A percentile compares a stretch with the other conserved stretches of the same genome.
phyloP scores from a whole-genome alignment of 2,329 filamentous ascomycete species.

The Xylariaceae sp. region DNA sequence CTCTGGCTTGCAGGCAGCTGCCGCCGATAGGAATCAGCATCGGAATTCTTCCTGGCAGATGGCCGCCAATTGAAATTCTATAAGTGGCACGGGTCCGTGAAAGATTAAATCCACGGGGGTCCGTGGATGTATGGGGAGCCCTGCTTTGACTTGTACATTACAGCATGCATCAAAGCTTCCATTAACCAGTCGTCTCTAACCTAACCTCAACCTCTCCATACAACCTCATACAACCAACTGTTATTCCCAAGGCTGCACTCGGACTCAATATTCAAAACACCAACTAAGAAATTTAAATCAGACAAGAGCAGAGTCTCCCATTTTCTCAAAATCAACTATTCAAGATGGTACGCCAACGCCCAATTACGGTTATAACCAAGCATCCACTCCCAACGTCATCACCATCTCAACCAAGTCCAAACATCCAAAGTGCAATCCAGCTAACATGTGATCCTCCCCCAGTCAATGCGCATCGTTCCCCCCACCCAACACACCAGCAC shows the following conservation, averaged over 20 bases:
- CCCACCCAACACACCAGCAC: conserved; percentile 58
- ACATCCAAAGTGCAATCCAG: conserved; percentile 7
- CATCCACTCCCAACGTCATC: not conserved
- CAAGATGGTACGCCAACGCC: conserved; percentile 46
- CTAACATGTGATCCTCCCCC: conserved; percentile 17
- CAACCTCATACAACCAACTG: not conserved
- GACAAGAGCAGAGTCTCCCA: not conserved
- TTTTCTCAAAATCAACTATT: conserved; percentile 21
- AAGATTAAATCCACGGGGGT: too few relatives aligned
- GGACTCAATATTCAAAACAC: not conserved
- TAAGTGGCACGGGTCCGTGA: too few relatives aligned
- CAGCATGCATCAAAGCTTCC: conserved; percentile 10
- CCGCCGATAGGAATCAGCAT: too few relatives aligned
- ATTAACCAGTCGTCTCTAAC: not conserved
- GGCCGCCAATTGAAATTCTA: too few relatives aligned
- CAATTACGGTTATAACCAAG: not conserved
- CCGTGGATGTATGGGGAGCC: too few relatives aligned
- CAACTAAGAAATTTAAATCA: not conserved
- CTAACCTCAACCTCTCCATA: not conserved
- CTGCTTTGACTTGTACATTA: not conserved
- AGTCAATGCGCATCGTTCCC: conserved; percentile 90
- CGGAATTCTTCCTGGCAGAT: too few relatives aligned
- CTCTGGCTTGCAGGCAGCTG: too few relatives aligned
- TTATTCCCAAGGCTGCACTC: not conserved
- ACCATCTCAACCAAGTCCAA: conserved; percentile 2